Evolutionary conservation across 768 basidiomycete genomes (phyloP), one percentile per base, ranked within the genome.

Genomic region (Dacryopinax spathularia): DNA sequence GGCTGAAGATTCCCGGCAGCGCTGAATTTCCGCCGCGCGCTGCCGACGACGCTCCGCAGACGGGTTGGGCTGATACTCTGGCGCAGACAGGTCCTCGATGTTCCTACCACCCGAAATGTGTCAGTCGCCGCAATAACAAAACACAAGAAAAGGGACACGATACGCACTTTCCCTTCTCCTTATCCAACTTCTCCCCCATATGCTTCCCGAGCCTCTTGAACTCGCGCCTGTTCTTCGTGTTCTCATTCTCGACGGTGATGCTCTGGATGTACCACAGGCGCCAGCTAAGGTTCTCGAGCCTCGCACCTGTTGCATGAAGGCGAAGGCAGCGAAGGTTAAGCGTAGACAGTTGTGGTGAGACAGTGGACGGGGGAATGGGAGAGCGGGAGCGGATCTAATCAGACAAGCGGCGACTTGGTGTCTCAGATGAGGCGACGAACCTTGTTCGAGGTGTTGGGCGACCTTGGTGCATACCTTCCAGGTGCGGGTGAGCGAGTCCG

Each of bases 391-490:
- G 22, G 7, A 6, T 27, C 48, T 6, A 20, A 18, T 56, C 48
- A 56, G 25, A 25, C 48, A 27, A 15, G 25, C 13, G 3, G 18
- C 36, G 12, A 29, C 18, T 34, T 31, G 20, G 7, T 6, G 33
- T 60, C 16, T 22, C 18, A 20, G 60, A 18, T 9, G 15, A 33
- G 12, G 34, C 6, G 31, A 25, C 36, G 6, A 18, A 61, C 35
- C 35, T 35, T 66, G 63, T 77, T 92, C 90, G 72, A 92, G 88
- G 77, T 84, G 91, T 74, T 87, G 83, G 61, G 89, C 89, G 66
- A 92, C 90, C 79, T 91, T 91, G 22, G 89, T 89, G 77, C 89
- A 91, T 2, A 88, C 90, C 82, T 91, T 91, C 90, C 90, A 92
- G 69, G 90, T 92, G 80, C 85, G 88, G 61, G 90, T 89, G 73